phyloP scores from a whole-genome alignment of 1,139 yeast genomes.

The Blastobotrys arbuscula region DNA sequence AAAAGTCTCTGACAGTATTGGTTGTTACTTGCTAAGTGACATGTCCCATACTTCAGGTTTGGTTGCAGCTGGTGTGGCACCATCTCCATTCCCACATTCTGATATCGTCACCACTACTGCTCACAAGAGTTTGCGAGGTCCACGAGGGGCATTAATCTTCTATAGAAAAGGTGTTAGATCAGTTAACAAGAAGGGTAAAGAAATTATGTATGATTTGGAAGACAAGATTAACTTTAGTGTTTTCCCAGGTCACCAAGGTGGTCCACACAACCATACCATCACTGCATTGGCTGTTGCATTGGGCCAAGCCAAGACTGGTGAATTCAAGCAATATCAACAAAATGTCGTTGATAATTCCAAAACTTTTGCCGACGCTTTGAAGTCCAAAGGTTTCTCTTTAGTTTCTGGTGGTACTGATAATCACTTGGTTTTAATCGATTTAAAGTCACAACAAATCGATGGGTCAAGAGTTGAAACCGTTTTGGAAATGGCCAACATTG shows the following conservation, averaged over 20 bases:
- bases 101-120: slow-evolving; percentile 98
- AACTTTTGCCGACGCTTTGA: slow-evolving; percentile 71
- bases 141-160: slow-evolving; percentile 99
- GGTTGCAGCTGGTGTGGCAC: slow-evolving; percentile 93
- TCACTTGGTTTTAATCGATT: slow-evolving; percentile 87
- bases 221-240: slow-evolving; percentile 95
- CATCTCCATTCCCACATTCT: slow-evolving; percentile 93
- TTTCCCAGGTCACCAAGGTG: slow-evolving; percentile 99
- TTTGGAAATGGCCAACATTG: slow-evolving; percentile 91
- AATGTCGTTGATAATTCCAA: slow-evolving; percentile 88
- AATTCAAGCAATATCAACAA: slow-evolving; percentile 83
- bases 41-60: slow-evolving; percentile 99
- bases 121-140: slow-evolving; percentile 97
- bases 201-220: slow-evolving; percentile 83
- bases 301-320: slow-evolving; percentile 89
- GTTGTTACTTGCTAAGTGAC: slow-evolving; percentile 92
- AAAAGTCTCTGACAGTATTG: slow-evolving; percentile 92
- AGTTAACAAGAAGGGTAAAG: slow-evolving; percentile 87
- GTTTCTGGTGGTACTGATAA: slow-evolving; percentile 96
- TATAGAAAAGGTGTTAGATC: slow-evolving; percentile 95
- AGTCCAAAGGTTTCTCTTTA: slow-evolving; percentile 64
- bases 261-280: slow-evolving; percentile 98
- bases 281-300: slow-evolving; percentile 96
- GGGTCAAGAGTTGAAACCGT: slow-evolving; percentile 98
- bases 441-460: slow-evolving; percentile 85